Percentiles rank a stretch among this genome's conserved stretches.
Evolutionary conservation across 108 stramenopile genomes (phyloP).

Genomic region (Cyclostephanos tholiformis): DNA sequence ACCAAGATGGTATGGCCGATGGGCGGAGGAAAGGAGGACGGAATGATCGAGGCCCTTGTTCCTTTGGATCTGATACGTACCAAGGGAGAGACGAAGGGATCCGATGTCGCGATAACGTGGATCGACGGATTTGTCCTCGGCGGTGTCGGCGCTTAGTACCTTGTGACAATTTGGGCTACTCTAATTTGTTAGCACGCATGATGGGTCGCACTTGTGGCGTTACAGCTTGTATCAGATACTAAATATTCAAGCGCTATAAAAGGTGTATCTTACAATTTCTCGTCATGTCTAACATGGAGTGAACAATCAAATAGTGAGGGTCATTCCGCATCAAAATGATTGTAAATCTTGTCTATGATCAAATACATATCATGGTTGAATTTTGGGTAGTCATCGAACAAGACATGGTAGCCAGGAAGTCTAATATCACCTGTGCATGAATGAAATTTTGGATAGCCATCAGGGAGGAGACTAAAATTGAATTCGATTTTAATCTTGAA

Average conservation of each 20-base stretch:
- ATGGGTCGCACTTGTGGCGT: background rate
- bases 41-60: slow-evolving; percentile 51
- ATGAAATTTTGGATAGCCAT: background rate
- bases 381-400: background rate
- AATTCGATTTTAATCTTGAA: slow-evolving; percentile 3
- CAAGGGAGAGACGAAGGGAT: slow-evolving; percentile 1
- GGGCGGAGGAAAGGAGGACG: slow-evolving; percentile 58
- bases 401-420: background rate
- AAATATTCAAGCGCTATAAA: background rate
- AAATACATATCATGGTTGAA: background rate
- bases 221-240: background rate
- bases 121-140: background rate
- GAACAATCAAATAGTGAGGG: background rate
- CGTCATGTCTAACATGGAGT: background rate
- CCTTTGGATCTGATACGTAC: slow-evolving; percentile 47
- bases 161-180: background rate
- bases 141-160: background rate
- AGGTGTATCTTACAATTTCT: background rate
- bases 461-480: background rate
- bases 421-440: background rate
- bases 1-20: slow-evolving; percentile 60
- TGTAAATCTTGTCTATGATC: background rate
- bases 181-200: background rate
- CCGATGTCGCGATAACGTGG: slow-evolving; percentile 15
- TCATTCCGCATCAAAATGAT: background rate